Evolutionary conservation across 495 filamentous ascomycete genomes (phyloP).

Genomic region (Aspergillus olivimuriae): DNA sequence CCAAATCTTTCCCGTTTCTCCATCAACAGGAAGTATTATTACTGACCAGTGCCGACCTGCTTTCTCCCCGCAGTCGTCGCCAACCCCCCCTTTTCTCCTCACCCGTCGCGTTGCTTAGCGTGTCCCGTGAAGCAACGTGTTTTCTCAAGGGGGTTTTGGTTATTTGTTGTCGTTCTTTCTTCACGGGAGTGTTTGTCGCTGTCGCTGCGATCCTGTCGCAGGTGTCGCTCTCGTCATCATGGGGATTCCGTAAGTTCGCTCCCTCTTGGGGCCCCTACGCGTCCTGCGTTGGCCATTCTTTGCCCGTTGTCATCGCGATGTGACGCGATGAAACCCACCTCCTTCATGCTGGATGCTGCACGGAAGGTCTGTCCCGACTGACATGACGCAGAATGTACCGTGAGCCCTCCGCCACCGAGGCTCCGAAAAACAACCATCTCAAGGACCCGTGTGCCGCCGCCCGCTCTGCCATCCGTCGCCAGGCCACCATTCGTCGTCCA

Average conservation of each 20-base stretch:
- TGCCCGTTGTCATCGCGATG: conserved; percentile 1
- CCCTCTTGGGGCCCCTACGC: not conserved
- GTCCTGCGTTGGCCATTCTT: conserved; percentile 10
- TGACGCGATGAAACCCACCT: conserved; percentile 8
- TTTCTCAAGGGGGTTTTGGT: not conserved
- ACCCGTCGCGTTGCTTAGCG: conserved; percentile 4
- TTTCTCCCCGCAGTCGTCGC: conserved; percentile 15
- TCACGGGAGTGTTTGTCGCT: too few species aligned
- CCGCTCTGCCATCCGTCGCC: conserved; percentile 69
- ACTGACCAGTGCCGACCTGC: too few species aligned
- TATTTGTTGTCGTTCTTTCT: too few species aligned
- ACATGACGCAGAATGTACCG: conserved; percentile 47
- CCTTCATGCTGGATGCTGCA: conserved; percentile 15
- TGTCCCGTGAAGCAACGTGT: conserved; percentile 5
- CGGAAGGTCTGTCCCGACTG: conserved; percentile 13
- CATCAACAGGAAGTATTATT: conserved; percentile 13
- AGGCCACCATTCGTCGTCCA: conserved; percentile 35
- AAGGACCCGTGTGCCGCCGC: conserved; percentile 51
- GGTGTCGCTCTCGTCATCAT: too few species aligned
- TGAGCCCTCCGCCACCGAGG: conserved; percentile 43
- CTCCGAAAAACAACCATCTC: conserved; percentile 51
- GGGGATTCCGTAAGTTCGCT: conserved; percentile 71
- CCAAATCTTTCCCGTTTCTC: conserved; percentile 18
- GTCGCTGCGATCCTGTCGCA: too few species aligned
- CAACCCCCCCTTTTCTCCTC: conserved; percentile 4